These are phyloP conservation scores for Tirmania nivea DNA, from an alignment of 495 filamentous ascomycete species.

Conservation along the genomic window DNA sequence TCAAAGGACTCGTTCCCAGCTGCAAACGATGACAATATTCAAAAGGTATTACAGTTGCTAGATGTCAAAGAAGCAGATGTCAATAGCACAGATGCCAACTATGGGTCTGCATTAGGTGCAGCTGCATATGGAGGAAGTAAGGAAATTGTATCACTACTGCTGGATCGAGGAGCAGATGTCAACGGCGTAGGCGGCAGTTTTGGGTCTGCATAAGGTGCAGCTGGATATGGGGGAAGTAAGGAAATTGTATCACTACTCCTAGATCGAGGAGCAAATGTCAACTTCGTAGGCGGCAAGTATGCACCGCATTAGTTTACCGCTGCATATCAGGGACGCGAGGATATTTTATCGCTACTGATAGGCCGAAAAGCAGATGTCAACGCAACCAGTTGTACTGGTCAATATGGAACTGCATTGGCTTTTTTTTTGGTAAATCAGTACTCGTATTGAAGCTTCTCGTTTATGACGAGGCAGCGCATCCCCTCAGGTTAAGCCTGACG, in stretches of 20 bases:
- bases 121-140: neutral
- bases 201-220: conserved; percentile 10
- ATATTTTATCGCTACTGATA: conserved; percentile 10
- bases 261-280: conserved; percentile 11
- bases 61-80: conserved; percentile 12
- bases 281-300: conserved; percentile 1
- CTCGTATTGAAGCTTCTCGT: no score
- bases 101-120: neutral
- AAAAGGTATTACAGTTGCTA: conserved; percentile 9
- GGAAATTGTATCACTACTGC: conserved; percentile 9
- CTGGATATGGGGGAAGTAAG: conserved; percentile 4
- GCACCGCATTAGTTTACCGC: neutral
- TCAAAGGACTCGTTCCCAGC: no score
- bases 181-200: conserved; percentile 7
- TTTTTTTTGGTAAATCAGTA: no score
- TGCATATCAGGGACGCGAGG: neutral
- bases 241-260: conserved; percentile 11
- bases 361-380: conserved; percentile 11
- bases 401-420: conserved; percentile 11
- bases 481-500: no score
- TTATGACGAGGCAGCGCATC: no score
- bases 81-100: conserved; percentile 2
- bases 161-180: conserved; percentile 16
- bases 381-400: conserved; percentile 1
- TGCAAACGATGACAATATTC: no score